A percentile compares a stretch with the other conserved stretches of the same genome.
Conservation (phyloP, 2,329 filamentous ascomycete genomes). For the Cercospora beticola region DNA sequence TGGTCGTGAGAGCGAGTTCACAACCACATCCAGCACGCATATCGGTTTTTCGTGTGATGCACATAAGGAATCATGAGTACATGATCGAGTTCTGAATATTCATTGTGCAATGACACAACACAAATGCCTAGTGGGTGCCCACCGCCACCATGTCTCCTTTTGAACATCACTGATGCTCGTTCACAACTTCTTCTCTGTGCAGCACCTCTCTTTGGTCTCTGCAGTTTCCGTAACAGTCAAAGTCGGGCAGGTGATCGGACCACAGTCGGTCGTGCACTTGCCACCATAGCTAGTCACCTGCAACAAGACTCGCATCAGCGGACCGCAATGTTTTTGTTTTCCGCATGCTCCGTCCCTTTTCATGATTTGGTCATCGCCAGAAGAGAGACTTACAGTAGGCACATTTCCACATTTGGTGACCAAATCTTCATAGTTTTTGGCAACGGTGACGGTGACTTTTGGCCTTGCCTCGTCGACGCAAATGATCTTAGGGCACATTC, state of each 20-base stretch:
- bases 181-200: conserved; percentile 2
- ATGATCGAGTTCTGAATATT: not conserved
- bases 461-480: conserved; percentile 10
- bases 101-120: no score
- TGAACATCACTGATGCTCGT: not conserved
- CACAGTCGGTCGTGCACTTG: conserved; percentile 18
- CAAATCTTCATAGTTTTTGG: conserved; percentile 9
- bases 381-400: conserved; percentile 9
- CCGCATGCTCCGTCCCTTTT: not conserved
- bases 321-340: not conserved
- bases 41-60: not conserved
- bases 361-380: not conserved
- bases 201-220: conserved; percentile 9
- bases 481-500: conserved; percentile 13
- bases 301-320: not conserved
- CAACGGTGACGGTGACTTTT: conserved; percentile 12
- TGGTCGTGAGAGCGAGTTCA: not conserved
- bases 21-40: not conserved
- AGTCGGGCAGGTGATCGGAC: conserved; percentile 18
- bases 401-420: conserved; percentile 3
- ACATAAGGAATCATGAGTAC: not conserved
- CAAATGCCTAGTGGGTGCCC: not conserved
- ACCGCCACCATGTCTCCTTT: not conserved
- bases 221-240: conserved; percentile 13
- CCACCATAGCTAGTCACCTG: conserved; percentile 7